phyloP scores from a whole-genome alignment of 1,284 basidiomycete species.

The Papiliotrema nemorosa region DNA sequence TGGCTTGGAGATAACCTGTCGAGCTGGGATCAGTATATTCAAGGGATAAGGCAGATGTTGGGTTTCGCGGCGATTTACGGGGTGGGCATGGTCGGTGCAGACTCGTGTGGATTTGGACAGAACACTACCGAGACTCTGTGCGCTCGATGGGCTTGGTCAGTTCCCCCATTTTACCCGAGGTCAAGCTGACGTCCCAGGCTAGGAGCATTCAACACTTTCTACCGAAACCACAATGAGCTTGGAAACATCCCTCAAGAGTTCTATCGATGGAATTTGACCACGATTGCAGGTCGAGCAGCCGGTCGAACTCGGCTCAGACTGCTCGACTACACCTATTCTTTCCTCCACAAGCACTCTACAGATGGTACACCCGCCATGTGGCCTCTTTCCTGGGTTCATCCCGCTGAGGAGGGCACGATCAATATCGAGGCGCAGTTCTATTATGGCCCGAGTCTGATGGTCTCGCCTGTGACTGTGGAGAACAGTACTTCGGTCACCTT shows the following conservation, averaged over 20 bases:
- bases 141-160: conserved; percentile 66
- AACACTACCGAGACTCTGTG: conserved; percentile 75
- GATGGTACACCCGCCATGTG: conserved; percentile 57
- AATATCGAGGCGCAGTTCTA: conserved; percentile 66
- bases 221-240: conserved; percentile 21
- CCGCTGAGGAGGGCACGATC: conserved; percentile 64
- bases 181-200: conserved; percentile 48
- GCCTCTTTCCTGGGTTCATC: conserved; percentile 69
- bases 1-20: conserved; percentile 63
- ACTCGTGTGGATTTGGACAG: conserved; percentile 57
- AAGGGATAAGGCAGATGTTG: conserved; percentile 13
- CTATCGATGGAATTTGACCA: conserved; percentile 61
- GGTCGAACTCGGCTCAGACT: conserved; percentile 63
- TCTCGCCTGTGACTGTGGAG: conserved; percentile 66
- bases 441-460: conserved; percentile 63
- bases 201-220: conserved; percentile 52
- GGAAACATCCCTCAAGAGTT: conserved; percentile 59
- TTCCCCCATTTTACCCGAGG: neutral
- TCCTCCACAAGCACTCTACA: conserved; percentile 58
- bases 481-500: conserved; percentile 56
- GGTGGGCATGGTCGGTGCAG: conserved; percentile 61
- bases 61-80: conserved; percentile 8
- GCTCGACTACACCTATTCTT: conserved; percentile 68
- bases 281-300: conserved; percentile 60
- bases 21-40: conserved; percentile 56